Evolutionary conservation across 805 yeast genomes (phyloP), one percentile per base, ranked within the genome.

Genomic region (Helenozyma rhizophorensis): DNA sequence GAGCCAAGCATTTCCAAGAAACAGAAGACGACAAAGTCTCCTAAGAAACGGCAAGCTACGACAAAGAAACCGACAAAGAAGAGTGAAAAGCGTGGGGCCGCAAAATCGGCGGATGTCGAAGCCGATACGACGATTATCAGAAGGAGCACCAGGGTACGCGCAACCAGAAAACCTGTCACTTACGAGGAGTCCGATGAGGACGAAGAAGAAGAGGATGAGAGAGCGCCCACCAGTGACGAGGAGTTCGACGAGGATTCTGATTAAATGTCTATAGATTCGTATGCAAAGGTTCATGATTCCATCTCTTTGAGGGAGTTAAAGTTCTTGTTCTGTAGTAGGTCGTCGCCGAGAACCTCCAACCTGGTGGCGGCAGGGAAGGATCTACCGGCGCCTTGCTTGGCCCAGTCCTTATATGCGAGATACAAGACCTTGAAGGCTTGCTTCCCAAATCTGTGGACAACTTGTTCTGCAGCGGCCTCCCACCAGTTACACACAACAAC

Each of bases 401-500:
- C 71, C 79, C 88, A 80, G 1, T 56, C 65, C 3, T 51, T 53
- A 36, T 72, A 68, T 5, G 76, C 51, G 9, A 73, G 42, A 6
- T 42, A 45, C 37, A 88, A 46, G 18, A 87, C 34, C 53, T 93
- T 93, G 4, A 27, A 34, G 3, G 76, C 93, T 60, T 90, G 97
- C 4, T 42, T 56, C 0, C 89, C 88, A 54, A 78, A 90, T 1
- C 68, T 70, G 8, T 51, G 50, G 6, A 69, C 33, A 35, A 90
- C 74, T 25, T 76, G 67, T 7, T 46, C 40, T 0, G 84, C 89
- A 30, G 82, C 69, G 4, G 88, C 77, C 44, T 93, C 97, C 95
- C 97, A 87, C 97, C 97, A 89, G 21, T 83, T 75, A 2, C 86
- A 80, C 4, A 79, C 70, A 2, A 82, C 74, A 0, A 78, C 67